phyloP scores from a whole-genome alignment of 164 flowering plant genomes.

The Vitis riparia region DNA sequence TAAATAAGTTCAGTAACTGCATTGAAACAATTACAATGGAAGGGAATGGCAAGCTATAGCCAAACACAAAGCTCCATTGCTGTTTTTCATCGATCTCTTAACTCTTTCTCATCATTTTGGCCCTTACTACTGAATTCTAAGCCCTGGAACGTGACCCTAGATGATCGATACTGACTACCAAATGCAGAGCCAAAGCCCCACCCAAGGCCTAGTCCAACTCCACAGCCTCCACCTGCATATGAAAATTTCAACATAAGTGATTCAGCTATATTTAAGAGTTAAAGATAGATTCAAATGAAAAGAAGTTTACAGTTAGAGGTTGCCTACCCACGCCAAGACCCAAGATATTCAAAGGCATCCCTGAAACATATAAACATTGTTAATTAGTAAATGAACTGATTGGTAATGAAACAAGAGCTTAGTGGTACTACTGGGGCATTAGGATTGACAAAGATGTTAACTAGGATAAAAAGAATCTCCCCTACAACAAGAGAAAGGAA shows the following conservation, averaged over 20 bases:
- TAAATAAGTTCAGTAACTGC: not conserved
- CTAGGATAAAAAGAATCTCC: no score
- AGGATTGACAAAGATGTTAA: no score
- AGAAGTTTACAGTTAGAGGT: not conserved
- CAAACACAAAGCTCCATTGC: constrained; percentile 18
- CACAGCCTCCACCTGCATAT: constrained; percentile 89
- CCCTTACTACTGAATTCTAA: constrained; percentile 34
- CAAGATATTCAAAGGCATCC: constrained; percentile 65
- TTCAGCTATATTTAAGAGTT: not conserved
- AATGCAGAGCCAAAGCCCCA: constrained; percentile 95
- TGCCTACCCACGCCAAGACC: constrained; percentile 82
- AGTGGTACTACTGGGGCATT: no score
- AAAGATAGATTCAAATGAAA: not conserved
- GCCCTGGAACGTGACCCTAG: constrained; percentile 64
- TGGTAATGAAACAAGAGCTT: no score
- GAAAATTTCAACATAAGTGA: constrained; percentile 3
- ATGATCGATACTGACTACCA: constrained; percentile 74
- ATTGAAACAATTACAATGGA: not conserved
- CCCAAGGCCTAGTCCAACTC: constrained; percentile 89
- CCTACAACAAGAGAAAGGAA: no score
- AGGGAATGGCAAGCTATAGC: not conserved
- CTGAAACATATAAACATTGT: constrained; percentile 40
- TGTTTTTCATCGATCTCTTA: constrained; percentile 15
- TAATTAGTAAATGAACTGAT: constrained; percentile 8
- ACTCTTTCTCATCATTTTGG: constrained; percentile 15